These are phyloP conservation scores for Boletales sp. DNA, from an alignment of 768 basidiomycete species.

Conservation along the genomic window DNA sequence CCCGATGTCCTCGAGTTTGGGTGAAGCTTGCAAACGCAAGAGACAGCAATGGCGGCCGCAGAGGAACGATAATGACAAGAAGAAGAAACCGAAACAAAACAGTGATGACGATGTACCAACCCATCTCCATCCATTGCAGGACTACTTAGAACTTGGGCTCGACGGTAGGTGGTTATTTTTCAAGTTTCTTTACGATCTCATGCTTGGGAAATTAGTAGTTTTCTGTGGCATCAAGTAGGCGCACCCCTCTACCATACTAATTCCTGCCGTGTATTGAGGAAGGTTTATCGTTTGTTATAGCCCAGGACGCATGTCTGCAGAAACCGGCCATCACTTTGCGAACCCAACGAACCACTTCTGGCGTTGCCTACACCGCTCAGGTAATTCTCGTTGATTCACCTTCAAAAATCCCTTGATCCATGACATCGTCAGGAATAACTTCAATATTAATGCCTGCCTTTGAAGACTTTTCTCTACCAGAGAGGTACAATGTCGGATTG, in stretches of 20 bases:
- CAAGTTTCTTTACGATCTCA: neutral
- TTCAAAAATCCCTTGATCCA: neutral
- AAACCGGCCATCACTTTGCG: slow-evolving; percentile 74
- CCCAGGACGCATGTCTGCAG: slow-evolving; percentile 65
- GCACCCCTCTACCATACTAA: neutral
- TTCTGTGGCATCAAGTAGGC: slow-evolving; percentile 85
- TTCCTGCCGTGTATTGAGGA: neutral
- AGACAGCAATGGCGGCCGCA: too few relatives aligned
- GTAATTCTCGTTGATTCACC: slow-evolving; percentile 28
- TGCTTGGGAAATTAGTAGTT: slow-evolving; percentile 45
- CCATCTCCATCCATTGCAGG: slow-evolving; percentile 48
- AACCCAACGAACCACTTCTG: slow-evolving; percentile 83
- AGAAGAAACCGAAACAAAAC: slow-evolving; percentile 31
- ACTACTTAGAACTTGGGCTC: slow-evolving; percentile 49
- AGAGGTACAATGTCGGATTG: slow-evolving; percentile 57
- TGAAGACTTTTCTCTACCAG: slow-evolving; percentile 61
- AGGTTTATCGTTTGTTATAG: slow-evolving; percentile 30
- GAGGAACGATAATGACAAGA: too few relatives aligned
- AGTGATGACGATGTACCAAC: slow-evolving; percentile 48
- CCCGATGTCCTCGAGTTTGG: too few relatives aligned
- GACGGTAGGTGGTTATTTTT: slow-evolving; percentile 45
- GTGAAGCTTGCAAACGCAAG: neutral
- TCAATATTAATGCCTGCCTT: slow-evolving; percentile 45
- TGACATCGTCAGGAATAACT: slow-evolving; percentile 49
- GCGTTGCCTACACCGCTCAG: slow-evolving; percentile 64